Evolutionary conservation across 2,329 filamentous ascomycete genomes (phyloP), one percentile per base, ranked within the genome.

Genomic region (Diaporthe citriasiana): DNA sequence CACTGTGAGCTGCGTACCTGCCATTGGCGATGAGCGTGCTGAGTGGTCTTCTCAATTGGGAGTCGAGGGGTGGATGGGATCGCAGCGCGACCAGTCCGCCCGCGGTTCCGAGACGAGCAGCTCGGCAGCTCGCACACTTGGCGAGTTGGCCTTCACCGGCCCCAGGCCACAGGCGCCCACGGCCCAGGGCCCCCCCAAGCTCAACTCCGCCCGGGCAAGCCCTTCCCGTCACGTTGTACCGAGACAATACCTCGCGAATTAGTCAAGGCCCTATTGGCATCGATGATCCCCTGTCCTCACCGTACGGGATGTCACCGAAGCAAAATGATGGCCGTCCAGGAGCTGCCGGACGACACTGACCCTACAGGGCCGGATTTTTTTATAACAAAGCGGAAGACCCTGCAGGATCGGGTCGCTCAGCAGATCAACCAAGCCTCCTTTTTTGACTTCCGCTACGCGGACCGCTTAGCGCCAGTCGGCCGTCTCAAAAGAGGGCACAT

Each of bases 291-390:
- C 70, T 71, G 69, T 71, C 69, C 35, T 55, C 53, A 42, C 38
- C 66, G 35, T 53, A 71, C 70, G 70, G 70, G 70, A 63, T 71
- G 70, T 71, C 70, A 45, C 70, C 70, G 70, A 71, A 63, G 69
- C 25, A 51, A 68, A 38, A 9, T 53, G 63, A 60, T 19, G 55
- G 12, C 56, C 35, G 35, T 45, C 35, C 25, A 63, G 35, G 45
- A 63, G 56, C 47, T 55, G 56, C 57, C 73, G 71, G 74, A 63
- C 60, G 74, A 75, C 74, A 75, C 59, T 75, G 74, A 75, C 74
- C 74, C 74, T 75, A 35, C 70, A 53, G 47, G 72, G 53, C 40
- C 50, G 59, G 27, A 42, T 42, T 30, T 35, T n/a, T 56, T 56
- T 60, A 71, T 55, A 66, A 51, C 45, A 68, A 38, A 68, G 47